Evolutionary conservation across 306 rosid genomes (phyloP), one percentile per base, ranked within the genome.

Genomic region (Quercus suber): DNA sequence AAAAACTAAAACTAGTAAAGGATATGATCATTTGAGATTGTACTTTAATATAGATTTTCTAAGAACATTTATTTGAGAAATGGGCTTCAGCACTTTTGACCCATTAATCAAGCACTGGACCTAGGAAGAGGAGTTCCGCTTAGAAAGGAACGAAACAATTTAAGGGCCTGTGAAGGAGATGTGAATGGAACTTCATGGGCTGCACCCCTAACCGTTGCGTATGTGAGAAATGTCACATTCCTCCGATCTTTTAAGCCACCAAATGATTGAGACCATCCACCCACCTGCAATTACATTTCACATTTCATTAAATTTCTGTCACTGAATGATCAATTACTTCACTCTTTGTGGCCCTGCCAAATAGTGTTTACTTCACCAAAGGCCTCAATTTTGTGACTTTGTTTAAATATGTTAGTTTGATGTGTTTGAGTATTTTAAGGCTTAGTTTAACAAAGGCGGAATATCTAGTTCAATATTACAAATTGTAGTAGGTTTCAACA

Each of bases 151-250:
- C 52, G 72, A 35, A 67, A 67, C 52, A 67, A 4, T 3, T 18
- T 35, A 15, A 67, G 52, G 28, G 72, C 28, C 17, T 67, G 72
- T 33, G 52, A 35, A 33, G 72, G 52, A 33, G 52, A 67, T 19
- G 72, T 35, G 72, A 67, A 67, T 19, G 72, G 52, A 23, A 67
- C 72, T 49, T 67, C 72, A 67, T 33, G 72, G 72, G 28, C 52
- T 2, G 72, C 72, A 67, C 52, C 71, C 27, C 71, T 67, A n/a
- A 67, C 52, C 7, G 45, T 15, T 64, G 23, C 70, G 17, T 28
- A 30, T 64, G 70, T 64, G 43, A 64, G 70, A 64, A 28, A 30
- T 3, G 70, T 64, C 23, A 64, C 70, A 8, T 64, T 64, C 70
- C 30, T 64, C 45, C 45, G 43, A 19, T 30, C 70, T 31, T 17